Evolutionary conservation across 2,329 filamentous ascomycete species (phyloP), one percentile per base, ranked within the genome.

Genomic region (Fusarium secorum): DNA sequence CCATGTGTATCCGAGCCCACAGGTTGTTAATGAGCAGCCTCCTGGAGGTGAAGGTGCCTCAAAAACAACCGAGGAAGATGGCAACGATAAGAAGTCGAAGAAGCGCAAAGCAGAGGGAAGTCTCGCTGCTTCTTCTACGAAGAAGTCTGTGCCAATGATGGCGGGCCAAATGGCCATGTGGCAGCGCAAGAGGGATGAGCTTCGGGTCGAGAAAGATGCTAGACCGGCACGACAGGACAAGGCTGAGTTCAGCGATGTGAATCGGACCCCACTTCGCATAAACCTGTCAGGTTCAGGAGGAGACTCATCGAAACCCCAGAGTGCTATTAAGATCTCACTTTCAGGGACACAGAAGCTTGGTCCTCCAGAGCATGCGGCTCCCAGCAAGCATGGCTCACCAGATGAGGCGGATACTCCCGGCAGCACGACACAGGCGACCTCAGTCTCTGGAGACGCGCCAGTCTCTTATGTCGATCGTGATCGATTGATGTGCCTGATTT

Each of bases 1-100:
- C 55, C 88, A 90, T 28, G 90, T 90, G 4, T 95, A 93, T 75
- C 90, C 89, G 3, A 92, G 86, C 46, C 88, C 92, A 72, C 82
- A 89, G 39, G 80, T 88, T 4, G 83, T 93, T 7, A 87, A 88
- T n/a, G 78, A 83, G 7, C 83, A 85, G 22, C 83, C 86, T 18
- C 81, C 85, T 0, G 81, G 76, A 11, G 68, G 61, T 1, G 75
- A 81, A 57, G 81, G 80, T 32, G 60, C 74, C 20, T 53, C 64
- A 36, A 77, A 76, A 51, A 22, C 55, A 53, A 38, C 56, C 5
- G 71, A 68, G 11, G 74, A 78, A 22, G 79, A 81, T 49, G 70
- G 72, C 9, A 69, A 52, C 10, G 78, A 81, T 11, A 83, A 82
- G 64, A 84, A 83, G 68, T 58, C 76, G 15, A 89, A 88, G 79